Evolutionary conservation across 345 rosid genomes (phyloP).

Genomic region (Brassica carinata): DNA sequence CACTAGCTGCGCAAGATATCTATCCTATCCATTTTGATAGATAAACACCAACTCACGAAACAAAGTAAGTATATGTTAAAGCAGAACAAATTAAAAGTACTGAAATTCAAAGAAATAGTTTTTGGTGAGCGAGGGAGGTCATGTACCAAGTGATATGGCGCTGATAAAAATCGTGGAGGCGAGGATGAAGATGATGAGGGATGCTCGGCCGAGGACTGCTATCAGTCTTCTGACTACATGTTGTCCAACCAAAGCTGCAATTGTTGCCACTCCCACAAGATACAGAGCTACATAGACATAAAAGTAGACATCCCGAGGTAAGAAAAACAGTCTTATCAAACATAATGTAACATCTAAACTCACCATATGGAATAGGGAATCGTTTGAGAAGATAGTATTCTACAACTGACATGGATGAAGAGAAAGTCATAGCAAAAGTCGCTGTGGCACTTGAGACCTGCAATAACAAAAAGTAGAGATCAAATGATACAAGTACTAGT

Average conservation of each 20-base stretch:
- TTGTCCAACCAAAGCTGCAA: constrained; percentile 63
- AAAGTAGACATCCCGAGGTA: background rate
- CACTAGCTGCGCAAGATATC: background rate
- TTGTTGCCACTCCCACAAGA: constrained; percentile 54
- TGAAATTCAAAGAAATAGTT: background rate
- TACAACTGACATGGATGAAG: constrained; percentile 85
- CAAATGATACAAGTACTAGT: background rate
- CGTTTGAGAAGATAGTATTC: constrained; percentile 83
- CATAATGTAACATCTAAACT: constrained; percentile 13
- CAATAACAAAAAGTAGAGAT: background rate
- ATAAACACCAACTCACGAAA: no score
- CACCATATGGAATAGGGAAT: constrained; percentile 80
- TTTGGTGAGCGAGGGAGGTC: background rate
- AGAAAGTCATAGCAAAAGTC: constrained; percentile 85
- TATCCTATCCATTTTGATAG: background rate
- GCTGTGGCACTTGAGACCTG: constrained; percentile 88
- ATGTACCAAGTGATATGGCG: constrained; percentile 62
- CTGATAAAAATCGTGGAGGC: constrained; percentile 61
- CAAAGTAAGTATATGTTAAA: background rate
- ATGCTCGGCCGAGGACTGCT: constrained; percentile 56
- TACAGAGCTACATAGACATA: constrained; percentile 50
- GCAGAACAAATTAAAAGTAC: background rate
- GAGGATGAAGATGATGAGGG: constrained; percentile 68
- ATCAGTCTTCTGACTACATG: constrained; percentile 61
- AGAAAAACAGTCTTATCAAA: background rate